Base-by-base conservation (phyloP, 139 green algal genomes). In the Tetratostichococcus sp. region DNA sequence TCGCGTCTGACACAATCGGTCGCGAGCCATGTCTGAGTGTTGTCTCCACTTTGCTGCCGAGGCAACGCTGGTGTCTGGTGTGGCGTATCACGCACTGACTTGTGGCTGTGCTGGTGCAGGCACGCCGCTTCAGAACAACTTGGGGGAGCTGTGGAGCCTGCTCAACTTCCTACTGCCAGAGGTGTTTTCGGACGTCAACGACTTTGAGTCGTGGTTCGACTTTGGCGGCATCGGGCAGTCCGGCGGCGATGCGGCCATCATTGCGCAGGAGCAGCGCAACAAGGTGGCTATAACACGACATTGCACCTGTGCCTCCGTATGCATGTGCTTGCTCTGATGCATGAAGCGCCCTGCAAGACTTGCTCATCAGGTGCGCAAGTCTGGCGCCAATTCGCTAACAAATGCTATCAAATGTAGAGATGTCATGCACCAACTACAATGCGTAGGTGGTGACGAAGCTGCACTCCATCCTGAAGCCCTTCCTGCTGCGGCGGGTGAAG, bases 41-140 rank as follows among this genome's bases (percentile, higher is more conserved):
- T n/a, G n/a, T n/a, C n/a, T n/a, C n/a, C n/a, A n/a, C n/a, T n/a
- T n/a, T n/a, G n/a, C n/a, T n/a, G n/a, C n/a, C 19, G 11, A 43
- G 16, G 11, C 21, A 74, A 32, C 67, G 69, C 35, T 72, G 11
- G 11, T 4, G 2, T 5, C 14, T 14, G 4, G n/a, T n/a, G n/a
- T n/a, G n/a, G n/a, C n/a, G n/a, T n/a, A n/a, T n/a, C n/a, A n/a
- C n/a, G n/a, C n/a, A n/a, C n/a, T n/a, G n/a, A n/a, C n/a, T n/a
- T n/a, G n/a, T n/a, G n/a, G n/a, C n/a, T 80, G 34, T 50, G 19
- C 58, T 39, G 50, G 65, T 4, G 39, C 83, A 96, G 92, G 95
- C 74, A 99, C 96, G 0, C 96, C 96, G 25, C 87, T 99, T 72
- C 96, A 99, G 83, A 99, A 99, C 90, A 97, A 98, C 83, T 88